phyloP scores from a whole-genome alignment of 345 rosid species.

The Citrus sp. region DNA sequence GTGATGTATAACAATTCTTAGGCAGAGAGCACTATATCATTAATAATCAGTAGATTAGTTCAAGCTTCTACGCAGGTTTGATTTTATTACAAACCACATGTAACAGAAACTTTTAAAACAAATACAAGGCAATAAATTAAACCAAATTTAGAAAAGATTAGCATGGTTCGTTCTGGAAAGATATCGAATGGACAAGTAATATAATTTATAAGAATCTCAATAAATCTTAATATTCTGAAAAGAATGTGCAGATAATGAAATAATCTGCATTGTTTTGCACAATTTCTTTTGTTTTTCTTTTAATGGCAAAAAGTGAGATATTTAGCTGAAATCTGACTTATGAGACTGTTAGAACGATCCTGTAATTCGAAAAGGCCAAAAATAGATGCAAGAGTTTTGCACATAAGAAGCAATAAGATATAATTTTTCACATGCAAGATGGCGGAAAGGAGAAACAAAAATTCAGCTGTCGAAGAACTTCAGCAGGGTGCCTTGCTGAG shows the following conservation, averaged over 20 bases:
- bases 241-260: background rate
- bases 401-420: background rate
- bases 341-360: background rate
- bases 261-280: background rate
- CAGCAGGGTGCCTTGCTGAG: background rate
- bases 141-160: background rate
- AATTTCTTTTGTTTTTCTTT: background rate
- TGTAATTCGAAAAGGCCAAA: background rate
- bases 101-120: background rate
- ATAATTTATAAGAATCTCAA: background rate
- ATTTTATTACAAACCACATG: background rate
- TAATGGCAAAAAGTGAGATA: background rate
- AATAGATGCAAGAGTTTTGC: background rate
- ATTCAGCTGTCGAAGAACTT: background rate
- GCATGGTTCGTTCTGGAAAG: background rate
- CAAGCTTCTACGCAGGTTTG: background rate
- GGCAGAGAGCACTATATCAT: background rate
- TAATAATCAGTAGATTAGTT: background rate
- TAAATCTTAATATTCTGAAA: background rate
- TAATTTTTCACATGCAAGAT: background rate
- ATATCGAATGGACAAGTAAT: background rate
- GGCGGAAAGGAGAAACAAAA: background rate
- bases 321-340: background rate
- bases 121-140: background rate
- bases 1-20: background rate